phyloP scores from a whole-genome alignment of 2,329 filamentous ascomycete species.

The Calonectria ilicicola region DNA sequence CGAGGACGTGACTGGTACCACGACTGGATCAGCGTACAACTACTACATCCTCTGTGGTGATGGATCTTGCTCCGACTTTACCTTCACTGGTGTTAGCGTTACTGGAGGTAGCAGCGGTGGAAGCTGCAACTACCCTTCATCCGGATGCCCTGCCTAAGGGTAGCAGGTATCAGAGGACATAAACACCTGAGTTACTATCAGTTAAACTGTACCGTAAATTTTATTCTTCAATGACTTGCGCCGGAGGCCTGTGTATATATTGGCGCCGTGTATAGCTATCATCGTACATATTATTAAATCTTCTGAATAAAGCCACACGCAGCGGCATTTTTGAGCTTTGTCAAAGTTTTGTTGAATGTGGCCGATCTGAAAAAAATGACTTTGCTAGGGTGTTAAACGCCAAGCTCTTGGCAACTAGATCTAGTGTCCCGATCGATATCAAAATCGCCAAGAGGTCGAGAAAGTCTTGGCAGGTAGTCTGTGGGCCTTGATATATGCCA shows the following conservation, averaged over 20 bases:
- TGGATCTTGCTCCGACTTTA: conserved; percentile 59
- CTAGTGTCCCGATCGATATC: too few relatives aligned
- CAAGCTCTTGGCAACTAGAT: too few relatives aligned
- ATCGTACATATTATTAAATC: background rate
- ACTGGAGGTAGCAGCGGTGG: conserved; percentile 56
- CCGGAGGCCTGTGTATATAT: background rate
- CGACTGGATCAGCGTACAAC: conserved; percentile 47
- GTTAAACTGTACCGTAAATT: background rate
- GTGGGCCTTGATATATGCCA: too few relatives aligned
- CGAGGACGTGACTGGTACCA: conserved; percentile 51
- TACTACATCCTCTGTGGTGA: conserved; percentile 64
- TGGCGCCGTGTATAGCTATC: background rate
- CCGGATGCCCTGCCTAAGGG: conserved; percentile 51
- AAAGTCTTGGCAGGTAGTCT: too few relatives aligned
- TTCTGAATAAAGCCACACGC: background rate
- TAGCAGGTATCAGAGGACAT: background rate
- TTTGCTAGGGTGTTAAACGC: too few relatives aligned
- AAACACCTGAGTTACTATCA: background rate
- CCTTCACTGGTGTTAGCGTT: conserved; percentile 59
- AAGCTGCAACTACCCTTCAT: conserved; percentile 29
- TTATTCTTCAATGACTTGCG: background rate
- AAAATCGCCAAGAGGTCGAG: too few relatives aligned
- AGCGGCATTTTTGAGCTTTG: background rate
- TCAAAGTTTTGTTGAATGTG: too few relatives aligned
- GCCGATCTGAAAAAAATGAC: too few relatives aligned